phyloP scores from a whole-genome alignment of 2,329 filamentous ascomycete species.

The Helotiales sp. region DNA sequence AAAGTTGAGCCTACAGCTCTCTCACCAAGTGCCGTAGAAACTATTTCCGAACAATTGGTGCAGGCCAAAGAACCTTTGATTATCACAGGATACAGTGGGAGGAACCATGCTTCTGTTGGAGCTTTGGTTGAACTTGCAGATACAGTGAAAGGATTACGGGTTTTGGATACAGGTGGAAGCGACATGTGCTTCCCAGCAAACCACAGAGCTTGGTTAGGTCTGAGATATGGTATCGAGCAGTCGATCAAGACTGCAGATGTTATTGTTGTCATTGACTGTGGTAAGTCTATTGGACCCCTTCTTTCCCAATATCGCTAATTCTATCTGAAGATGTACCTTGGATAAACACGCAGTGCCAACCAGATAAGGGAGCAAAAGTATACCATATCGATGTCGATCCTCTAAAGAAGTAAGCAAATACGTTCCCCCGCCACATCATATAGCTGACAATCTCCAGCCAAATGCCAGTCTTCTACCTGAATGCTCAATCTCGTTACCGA shows the following conservation, averaged over 20 bases:
- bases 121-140: constrained; percentile 68
- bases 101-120: constrained; percentile 62
- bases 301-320: not conserved
- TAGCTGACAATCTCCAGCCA: constrained; percentile 13
- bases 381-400: constrained; percentile 68
- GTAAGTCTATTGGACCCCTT: constrained; percentile 19
- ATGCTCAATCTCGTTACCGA: constrained; percentile 63
- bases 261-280: constrained; percentile 80
- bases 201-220: constrained; percentile 67
- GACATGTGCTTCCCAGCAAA: constrained; percentile 80
- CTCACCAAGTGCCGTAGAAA: constrained; percentile 51
- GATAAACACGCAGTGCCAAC: constrained; percentile 75
- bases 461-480: constrained; percentile 73
- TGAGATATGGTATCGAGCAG: constrained; percentile 74
- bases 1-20: constrained; percentile 59
- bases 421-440: not conserved
- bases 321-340: constrained; percentile 73
- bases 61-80: constrained; percentile 66
- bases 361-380: constrained; percentile 51
- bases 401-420: constrained; percentile 55
- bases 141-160: constrained; percentile 65
- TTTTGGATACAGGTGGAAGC: constrained; percentile 74
- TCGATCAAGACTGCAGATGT: constrained; percentile 76
- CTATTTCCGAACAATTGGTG: constrained; percentile 60
- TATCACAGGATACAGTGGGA: constrained; percentile 69